Evolutionary conservation across 2,329 filamentous ascomycete genomes (phyloP), one percentile per base, ranked within the genome.

Genomic region (Colletotrichum agaves): DNA sequence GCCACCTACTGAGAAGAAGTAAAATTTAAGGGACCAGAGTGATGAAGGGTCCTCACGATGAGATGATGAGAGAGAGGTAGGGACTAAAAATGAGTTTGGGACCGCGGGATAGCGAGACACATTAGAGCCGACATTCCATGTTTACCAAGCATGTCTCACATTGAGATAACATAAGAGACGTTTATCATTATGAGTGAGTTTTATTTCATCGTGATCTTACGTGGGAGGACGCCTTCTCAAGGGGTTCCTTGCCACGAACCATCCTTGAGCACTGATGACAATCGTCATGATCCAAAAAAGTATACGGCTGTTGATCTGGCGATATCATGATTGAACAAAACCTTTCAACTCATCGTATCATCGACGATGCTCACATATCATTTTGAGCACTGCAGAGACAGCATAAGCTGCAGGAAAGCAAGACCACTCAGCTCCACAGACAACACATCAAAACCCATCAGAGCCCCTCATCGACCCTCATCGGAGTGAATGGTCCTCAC

Each of bases 1-100:
- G 59, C 84, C 85, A 5, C 74, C 80, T 76, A 67, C 60, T 1
- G 50, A 78, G 59, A 80, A 67, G 44, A 80, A 67, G 39, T 67
- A 44, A 52, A 13, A 5, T 4, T 15, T 1, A 15, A 1, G 12
- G 1, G 12, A 55, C 11, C 15, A 12, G n/a, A 11, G n/a, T 21
- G 33, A 23, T 39, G 43, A 19, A 21, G n/a, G n/a, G n/a, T 19
- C 21, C 43, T 19, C n/a, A 11, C 11, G 17, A 46, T 17, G 10
- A 46, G 11, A 46, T 17, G n/a, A 46, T 11, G n/a, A 17, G 8
- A 5, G 43, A 11, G n/a, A n/a, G 17, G 17, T 17, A 27, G 15
- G 1, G n/a, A 7, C 46, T 50, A 50, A 23, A 33, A 11, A 37
- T 12, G 35, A 37, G 35, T 15, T 15, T 37, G 35, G 27, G 6